Conservation (phyloP, 2,329 filamentous ascomycete species). For the Aureobasidium uvarum region DNA sequence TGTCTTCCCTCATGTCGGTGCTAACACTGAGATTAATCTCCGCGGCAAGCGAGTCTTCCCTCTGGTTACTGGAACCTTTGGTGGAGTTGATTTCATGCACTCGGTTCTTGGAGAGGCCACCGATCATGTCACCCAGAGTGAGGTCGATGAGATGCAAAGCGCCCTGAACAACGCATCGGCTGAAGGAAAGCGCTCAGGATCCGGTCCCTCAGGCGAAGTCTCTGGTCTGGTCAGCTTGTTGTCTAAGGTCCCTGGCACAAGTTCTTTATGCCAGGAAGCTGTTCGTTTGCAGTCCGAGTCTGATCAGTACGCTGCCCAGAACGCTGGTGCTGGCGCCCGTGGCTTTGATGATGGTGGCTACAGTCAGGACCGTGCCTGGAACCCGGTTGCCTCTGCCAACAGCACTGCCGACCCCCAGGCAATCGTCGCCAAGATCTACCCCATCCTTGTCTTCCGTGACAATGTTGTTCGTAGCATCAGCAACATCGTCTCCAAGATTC, state of each 20-base stretch:
- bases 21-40: slow-evolving; percentile 67
- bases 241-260: slow-evolving; percentile 66
- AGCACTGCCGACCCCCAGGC: slow-evolving; percentile 61
- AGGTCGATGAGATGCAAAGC: slow-evolving; percentile 79
- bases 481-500: slow-evolving; percentile 83
- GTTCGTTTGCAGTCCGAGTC: slow-evolving; percentile 47
- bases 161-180: slow-evolving; percentile 27
- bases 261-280: slow-evolving; percentile 49
- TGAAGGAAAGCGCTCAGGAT: slow-evolving; percentile 32
- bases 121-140: slow-evolving; percentile 87
- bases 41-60: slow-evolving; percentile 74
- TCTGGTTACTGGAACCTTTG: slow-evolving; percentile 86
- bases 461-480: slow-evolving; percentile 87
- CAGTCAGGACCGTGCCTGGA: slow-evolving; percentile 39
- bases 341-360: slow-evolving; percentile 37
- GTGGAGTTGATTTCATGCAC: slow-evolving; percentile 90
- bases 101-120: slow-evolving; percentile 76
- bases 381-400: slow-evolving; percentile 31
- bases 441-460: slow-evolving; percentile 90
- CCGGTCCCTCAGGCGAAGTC: slow-evolving; percentile 37
- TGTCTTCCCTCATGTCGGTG: slow-evolving; percentile 84
- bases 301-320: slow-evolving; percentile 48
- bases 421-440: slow-evolving; percentile 67
- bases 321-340: slow-evolving; percentile 38
- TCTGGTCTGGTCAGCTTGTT: slow-evolving; percentile 66